Evolutionary conservation across 257 asterid species (phyloP).

Genomic region (Osmanthus fragrans): DNA sequence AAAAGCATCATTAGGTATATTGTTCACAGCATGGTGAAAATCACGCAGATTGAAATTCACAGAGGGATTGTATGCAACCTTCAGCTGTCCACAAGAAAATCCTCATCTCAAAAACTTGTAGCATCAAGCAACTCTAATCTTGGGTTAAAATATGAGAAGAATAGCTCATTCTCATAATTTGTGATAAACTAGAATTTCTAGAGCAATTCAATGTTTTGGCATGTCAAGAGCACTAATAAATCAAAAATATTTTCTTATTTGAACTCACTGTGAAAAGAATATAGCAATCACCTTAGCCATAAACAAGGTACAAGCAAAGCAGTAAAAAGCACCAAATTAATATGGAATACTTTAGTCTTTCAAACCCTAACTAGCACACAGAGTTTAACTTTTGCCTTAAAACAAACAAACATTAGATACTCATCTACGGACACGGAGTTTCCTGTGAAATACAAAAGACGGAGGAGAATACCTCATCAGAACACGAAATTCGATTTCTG

Average conservation of each 20-base stretch:
- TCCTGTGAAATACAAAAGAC: neutral
- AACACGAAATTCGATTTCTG: slow-evolving; percentile 52
- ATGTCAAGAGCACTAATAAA: neutral
- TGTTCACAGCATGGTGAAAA: slow-evolving; percentile 83
- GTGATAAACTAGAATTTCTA: slow-evolving; percentile 2
- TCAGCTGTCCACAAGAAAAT: slow-evolving; percentile 56
- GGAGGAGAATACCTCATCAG: slow-evolving; percentile 54
- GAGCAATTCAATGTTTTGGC: slow-evolving; percentile 3
- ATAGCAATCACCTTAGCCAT: slow-evolving; percentile 1
- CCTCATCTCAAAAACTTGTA: slow-evolving; percentile 23
- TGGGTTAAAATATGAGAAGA: slow-evolving; percentile 15
- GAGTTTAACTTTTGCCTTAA: neutral
- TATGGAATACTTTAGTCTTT: neutral
- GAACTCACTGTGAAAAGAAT: slow-evolving; percentile 6
- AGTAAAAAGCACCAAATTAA: neutral
- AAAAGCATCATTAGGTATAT: slow-evolving; percentile 72
- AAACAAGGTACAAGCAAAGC: slow-evolving; percentile 10
- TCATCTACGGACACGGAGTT: neutral
- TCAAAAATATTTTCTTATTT: slow-evolving; percentile 1
- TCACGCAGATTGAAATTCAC: slow-evolving; percentile 83
- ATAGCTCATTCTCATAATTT: slow-evolving; percentile 6
- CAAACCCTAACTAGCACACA: neutral
- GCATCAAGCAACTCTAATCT: slow-evolving; percentile 20
- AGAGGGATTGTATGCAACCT: slow-evolving; percentile 80
- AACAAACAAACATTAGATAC: neutral